A percentile compares a stretch with the other conserved stretches of the same genome.
Evolutionary conservation across 257 asterid species (phyloP).

Genomic region (Ehretia macrophylla): DNA sequence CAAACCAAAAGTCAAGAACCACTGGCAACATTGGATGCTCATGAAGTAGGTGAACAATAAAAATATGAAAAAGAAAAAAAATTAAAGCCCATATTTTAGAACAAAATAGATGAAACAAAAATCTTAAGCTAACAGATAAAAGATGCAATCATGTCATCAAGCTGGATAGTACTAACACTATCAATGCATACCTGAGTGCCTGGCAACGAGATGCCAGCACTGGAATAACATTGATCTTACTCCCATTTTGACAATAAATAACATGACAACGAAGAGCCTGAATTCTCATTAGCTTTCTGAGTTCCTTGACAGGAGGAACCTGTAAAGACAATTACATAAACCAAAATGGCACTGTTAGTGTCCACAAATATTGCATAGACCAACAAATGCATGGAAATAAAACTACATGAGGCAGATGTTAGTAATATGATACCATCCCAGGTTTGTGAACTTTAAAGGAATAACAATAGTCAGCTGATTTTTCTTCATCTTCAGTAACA

Average conservation of each 20-base stretch:
- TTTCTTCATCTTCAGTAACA: constrained; percentile 89
- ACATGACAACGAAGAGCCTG: constrained; percentile 98
- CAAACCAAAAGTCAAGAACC: too few species aligned
- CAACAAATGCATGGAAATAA: background rate
- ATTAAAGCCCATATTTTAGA: too few species aligned
- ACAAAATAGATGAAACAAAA: background rate
- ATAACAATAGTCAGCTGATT: constrained; percentile 94
- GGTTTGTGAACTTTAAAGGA: constrained; percentile 80
- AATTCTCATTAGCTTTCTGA: constrained; percentile 82
- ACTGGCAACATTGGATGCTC: too few species aligned
- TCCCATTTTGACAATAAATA: constrained; percentile 80
- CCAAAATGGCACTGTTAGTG: background rate
- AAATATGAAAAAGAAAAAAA: too few species aligned
- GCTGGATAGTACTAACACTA: background rate
- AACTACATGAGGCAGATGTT: too few species aligned
- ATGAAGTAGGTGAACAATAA: too few species aligned
- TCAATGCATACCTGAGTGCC: constrained; percentile 74
- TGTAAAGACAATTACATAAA: constrained; percentile 23
- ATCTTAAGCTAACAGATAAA: background rate
- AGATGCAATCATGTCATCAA: background rate
- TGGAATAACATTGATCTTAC: constrained; percentile 83
- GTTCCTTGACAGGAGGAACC: constrained; percentile 80
- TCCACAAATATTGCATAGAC: background rate
- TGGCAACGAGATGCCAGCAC: constrained; percentile 97
- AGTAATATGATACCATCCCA: constrained; percentile 41